Conservation (phyloP, 441 rosid species). For the Erodium trifolium region DNA sequence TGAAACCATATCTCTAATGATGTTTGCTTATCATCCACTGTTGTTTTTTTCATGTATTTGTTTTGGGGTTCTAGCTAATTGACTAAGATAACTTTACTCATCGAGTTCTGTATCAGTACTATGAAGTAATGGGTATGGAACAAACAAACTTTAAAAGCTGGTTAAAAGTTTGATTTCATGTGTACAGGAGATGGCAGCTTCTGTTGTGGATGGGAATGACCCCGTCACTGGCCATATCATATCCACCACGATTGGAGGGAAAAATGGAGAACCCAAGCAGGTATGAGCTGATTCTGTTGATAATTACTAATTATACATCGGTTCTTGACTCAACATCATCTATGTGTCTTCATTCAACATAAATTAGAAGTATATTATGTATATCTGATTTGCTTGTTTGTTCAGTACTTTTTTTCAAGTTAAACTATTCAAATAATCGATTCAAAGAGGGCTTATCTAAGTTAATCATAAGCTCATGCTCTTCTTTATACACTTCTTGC, state of each 20-base stretch:
- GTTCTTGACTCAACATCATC: not conserved
- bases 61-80: not conserved
- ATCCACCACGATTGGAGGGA: conserved; percentile 65
- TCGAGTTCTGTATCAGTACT: not conserved
- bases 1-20: not conserved
- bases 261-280: conserved; percentile 66
- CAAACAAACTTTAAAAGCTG: not conserved
- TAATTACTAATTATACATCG: not conserved
- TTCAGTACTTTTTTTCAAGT: not conserved
- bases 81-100: not conserved
- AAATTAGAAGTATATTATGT: not conserved
- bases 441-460: not conserved
- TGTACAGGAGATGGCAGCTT: conserved; percentile 47
- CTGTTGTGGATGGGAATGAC: conserved; percentile 43
- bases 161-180: not conserved
- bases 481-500: conserved; percentile 13
- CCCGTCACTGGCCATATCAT: conserved; percentile 60
- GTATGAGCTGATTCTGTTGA: conserved; percentile 19
- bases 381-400: not conserved
- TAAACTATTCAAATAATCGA: not conserved
- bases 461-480: not conserved
- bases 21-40: not conserved
- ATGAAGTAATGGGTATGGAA: not conserved
- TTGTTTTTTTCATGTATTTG: not conserved
- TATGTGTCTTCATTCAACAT: not conserved